Base-by-base conservation (phyloP, 179 eudicot species). In the Amaranthus tricolor region DNA sequence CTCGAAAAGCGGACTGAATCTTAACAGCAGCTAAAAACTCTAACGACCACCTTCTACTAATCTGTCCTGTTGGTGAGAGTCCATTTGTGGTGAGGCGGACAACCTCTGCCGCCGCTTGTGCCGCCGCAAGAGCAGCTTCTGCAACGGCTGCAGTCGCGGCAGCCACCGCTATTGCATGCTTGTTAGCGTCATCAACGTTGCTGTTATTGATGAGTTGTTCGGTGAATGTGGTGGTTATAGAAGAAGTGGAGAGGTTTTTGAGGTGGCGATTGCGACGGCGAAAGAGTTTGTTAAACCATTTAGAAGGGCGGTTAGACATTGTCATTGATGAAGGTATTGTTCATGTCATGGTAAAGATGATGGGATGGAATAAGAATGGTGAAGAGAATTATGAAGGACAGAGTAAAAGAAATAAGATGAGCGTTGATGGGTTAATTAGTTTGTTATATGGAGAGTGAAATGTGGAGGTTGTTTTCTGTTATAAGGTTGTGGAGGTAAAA, bases 1-100 rank as follows among this genome's bases (percentile, higher is more conserved):
- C 97, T 74, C 99, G 89, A 77, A 95, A 95, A 63, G 89, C 94
- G 73, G 98, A 88, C 86, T 95, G 99, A 76, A 95, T 86, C 92
- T 80, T 91, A 72, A 95, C 86, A 21, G 96, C 93, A 9, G 97
- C 96, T 56, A 66, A 60, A 9, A 80, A 85, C 52, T 83, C 83
- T 24, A 79, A 45, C 45, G 78, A 78, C 83, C 82, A 75, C 62
- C 89, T 76, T 77, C 89, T 72, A 49, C 84, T 82, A n/a, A 66
- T 54, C 17, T 62, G 80, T 11, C 76, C 77, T 2, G 65, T 13
- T 9, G 53, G 59, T 0, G 64, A 17, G 44, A 59, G 72, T 45
- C n/a, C 72, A 68, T 68, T 68, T 9, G 72, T 52, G 21, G 72
- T 69, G 9, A 69, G 72, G 61, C 72, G 61, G 57, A 69, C 72